These are phyloP conservation scores for Gymnopus androsaceus DNA, from an alignment of 1,284 basidiomycete genomes.

Conservation along the genomic window DNA sequence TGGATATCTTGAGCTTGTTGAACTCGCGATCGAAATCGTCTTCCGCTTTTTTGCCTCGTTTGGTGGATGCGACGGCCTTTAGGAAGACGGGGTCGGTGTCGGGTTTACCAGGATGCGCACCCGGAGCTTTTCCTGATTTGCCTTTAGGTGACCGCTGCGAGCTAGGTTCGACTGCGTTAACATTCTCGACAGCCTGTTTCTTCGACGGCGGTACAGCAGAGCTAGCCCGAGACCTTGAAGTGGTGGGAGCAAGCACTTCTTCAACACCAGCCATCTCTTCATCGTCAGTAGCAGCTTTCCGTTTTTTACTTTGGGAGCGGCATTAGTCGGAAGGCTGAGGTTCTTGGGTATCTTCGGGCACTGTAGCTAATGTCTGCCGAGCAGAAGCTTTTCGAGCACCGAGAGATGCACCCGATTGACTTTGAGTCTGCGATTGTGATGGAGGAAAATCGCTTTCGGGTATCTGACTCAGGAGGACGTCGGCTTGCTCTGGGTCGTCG, in stretches of 20 bases:
- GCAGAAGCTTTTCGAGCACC: neutral
- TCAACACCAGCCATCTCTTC: constrained; percentile 41
- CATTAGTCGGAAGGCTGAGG: constrained; percentile 20
- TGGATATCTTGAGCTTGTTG: constrained; percentile 77
- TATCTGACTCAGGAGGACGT: constrained; percentile 24
- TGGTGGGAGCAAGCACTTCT: constrained; percentile 10
- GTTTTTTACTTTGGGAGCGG: constrained; percentile 8
- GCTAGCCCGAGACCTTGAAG: constrained; percentile 9
- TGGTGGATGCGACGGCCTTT: constrained; percentile 72
- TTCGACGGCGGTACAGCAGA: constrained; percentile 29
- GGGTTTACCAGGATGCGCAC: constrained; percentile 49
- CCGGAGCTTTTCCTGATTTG: constrained; percentile 28
- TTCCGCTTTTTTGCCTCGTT: constrained; percentile 67
- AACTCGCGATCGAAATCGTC: constrained; percentile 85
- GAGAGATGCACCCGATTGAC: constrained; percentile 23
- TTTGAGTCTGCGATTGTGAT: constrained; percentile 37
- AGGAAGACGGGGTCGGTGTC: constrained; percentile 72
- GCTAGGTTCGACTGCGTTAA: constrained; percentile 30
- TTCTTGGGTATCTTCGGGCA: constrained; percentile 63
- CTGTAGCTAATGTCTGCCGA: constrained; percentile 18
- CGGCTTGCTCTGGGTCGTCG: constrained; percentile 46
- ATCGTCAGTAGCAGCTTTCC: constrained; percentile 29
- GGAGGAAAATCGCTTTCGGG: constrained; percentile 19
- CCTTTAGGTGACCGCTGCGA: constrained; percentile 7
- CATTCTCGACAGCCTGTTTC: constrained; percentile 41